Conservation (phyloP, 2,329 filamentous ascomycete species). For the Blumeria graminis region DNA sequence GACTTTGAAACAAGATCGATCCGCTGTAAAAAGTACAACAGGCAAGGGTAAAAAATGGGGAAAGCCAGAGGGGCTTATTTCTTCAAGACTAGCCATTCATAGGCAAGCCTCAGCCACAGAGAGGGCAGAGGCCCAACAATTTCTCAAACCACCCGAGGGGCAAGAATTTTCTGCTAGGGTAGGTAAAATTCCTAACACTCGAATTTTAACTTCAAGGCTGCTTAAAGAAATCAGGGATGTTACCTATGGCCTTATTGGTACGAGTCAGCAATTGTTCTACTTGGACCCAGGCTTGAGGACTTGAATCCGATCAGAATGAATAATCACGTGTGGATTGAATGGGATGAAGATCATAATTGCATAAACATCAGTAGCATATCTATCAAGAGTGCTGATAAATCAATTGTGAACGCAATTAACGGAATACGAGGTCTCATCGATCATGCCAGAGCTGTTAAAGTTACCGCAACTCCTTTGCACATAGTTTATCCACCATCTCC, state of each 20-base stretch:
- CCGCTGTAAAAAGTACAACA: not conserved
- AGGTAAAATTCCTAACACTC: not conserved
- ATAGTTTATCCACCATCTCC: conserved; percentile 10
- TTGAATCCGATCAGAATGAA: not conserved
- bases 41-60: not conserved
- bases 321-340: conserved; percentile 2
- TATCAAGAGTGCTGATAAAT: not conserved
- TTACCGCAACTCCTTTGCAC: conserved; percentile 7
- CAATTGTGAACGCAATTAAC: not conserved
- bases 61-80: not conserved
- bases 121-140: not conserved
- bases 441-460: conserved; percentile 6
- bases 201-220: not conserved
- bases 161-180: not conserved
- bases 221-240: not conserved
- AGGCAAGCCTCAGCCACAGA: not conserved
- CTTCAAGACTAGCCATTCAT: not conserved
- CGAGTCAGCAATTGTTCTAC: not conserved
- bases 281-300: conserved; percentile 1
- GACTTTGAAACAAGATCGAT: not conserved
- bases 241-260: conserved; percentile 2
- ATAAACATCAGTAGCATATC: conserved; percentile 1
- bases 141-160: not conserved
- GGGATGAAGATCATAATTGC: not conserved
- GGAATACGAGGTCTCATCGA: conserved; percentile 8